phyloP scores from a whole-genome alignment of 768 basidiomycete species.

The Lepiota venenata region DNA sequence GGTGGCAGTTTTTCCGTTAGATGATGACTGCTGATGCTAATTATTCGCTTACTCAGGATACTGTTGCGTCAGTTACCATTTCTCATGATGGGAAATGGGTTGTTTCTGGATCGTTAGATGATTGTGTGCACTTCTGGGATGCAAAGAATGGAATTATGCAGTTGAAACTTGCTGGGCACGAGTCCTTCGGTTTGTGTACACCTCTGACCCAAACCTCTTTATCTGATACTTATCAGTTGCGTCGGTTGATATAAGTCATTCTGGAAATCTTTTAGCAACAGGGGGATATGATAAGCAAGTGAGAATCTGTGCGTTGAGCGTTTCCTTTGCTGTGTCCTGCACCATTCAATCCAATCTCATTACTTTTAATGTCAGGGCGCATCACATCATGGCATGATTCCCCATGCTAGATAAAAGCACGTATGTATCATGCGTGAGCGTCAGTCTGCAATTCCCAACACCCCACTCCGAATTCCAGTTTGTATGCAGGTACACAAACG shows the following conservation, averaged over 20 bases:
- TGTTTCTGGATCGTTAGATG: constrained; percentile 75
- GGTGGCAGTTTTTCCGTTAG: constrained; percentile 31
- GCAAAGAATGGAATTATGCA: constrained; percentile 58
- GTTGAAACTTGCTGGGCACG: constrained; percentile 63
- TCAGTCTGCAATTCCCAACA: too few species aligned
- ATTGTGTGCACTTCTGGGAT: constrained; percentile 78
- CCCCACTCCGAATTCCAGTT: too few species aligned
- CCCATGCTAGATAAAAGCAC: too few species aligned
- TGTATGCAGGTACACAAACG: too few species aligned
- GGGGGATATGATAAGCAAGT: constrained; percentile 33
- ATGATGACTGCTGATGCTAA: constrained; percentile 33
- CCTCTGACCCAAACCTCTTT: not conserved
- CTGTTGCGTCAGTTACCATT: constrained; percentile 45
- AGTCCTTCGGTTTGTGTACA: constrained; percentile 18
- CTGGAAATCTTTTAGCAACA: constrained; percentile 28
- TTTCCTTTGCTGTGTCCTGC: not conserved
- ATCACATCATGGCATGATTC: not conserved
- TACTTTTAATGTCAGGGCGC: constrained; percentile 3
- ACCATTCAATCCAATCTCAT: not conserved
- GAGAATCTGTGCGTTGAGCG: constrained; percentile 26
- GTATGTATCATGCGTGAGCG: too few species aligned
- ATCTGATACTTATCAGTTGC: constrained; percentile 20
- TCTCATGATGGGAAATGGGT: constrained; percentile 81
- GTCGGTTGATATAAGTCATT: constrained; percentile 27
- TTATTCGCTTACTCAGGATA: constrained; percentile 43